Conservation (phyloP, 2,329 filamentous ascomycete genomes). For the Coccinonectria pachysandricola region DNA sequence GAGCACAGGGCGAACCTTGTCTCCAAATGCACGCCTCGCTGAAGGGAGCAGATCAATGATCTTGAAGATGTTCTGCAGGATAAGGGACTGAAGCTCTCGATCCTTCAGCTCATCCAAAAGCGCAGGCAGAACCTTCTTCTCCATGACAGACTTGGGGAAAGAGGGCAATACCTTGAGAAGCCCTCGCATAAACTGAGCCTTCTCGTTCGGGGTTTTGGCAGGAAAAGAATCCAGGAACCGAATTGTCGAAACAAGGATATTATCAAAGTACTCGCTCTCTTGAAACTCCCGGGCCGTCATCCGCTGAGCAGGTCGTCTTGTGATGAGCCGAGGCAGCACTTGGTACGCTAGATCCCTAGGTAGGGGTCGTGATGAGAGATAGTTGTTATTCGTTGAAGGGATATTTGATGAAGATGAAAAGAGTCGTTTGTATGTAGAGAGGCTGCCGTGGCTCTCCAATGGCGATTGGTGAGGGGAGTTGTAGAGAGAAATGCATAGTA, state of each 20-base stretch:
- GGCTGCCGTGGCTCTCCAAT: conserved; percentile 68
- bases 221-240: conserved; percentile 87
- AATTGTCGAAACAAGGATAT: conserved; percentile 90
- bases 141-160: conserved; percentile 86
- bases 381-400: conserved; percentile 74
- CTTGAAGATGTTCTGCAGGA: conserved; percentile 86
- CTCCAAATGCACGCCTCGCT: conserved; percentile 68
- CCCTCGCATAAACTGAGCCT: conserved; percentile 82
- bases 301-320: conserved; percentile 74
- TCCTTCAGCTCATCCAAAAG: conserved; percentile 92
- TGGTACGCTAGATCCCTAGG: conserved; percentile 67
- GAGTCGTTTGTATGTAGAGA: conserved; percentile 74
- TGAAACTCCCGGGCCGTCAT: conserved; percentile 88
- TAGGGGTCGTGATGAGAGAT: conserved; percentile 66
- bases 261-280: conserved; percentile 92
- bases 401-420: conserved; percentile 70
- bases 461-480: conserved; percentile 90
- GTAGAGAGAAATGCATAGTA: conserved; percentile 82
- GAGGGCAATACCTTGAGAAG: conserved; percentile 78
- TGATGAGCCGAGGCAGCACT: conserved; percentile 78
- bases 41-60: conserved; percentile 72
- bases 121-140: conserved; percentile 86
- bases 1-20: conserved; percentile 75
- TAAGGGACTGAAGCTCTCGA: conserved; percentile 70
- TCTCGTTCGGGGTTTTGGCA: conserved; percentile 84